These are phyloP conservation scores for Chaetomiaceae sp. DNA, from an alignment of 2,329 filamentous ascomycete genomes.

Conservation along the genomic window DNA sequence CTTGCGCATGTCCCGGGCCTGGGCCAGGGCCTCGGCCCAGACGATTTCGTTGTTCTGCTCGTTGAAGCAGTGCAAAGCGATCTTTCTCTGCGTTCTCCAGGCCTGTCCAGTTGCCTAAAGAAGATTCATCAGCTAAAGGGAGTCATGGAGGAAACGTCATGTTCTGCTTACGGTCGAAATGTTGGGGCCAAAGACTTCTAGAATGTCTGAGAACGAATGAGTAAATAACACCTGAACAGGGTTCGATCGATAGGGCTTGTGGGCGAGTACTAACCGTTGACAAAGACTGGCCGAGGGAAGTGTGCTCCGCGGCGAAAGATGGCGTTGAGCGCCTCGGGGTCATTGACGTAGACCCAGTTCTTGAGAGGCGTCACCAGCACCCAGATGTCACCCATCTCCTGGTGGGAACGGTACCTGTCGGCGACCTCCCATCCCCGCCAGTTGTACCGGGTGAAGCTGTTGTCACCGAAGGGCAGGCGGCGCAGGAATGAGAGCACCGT, in stretches of 20 bases:
- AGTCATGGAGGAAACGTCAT: background rate
- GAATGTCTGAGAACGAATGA: no score
- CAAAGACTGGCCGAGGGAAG: slow-evolving; percentile 14
- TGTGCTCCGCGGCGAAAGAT: slow-evolving; percentile 16
- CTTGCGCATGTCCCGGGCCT: slow-evolving; percentile 27
- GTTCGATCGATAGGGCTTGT: no score
- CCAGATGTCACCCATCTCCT: slow-evolving; percentile 20
- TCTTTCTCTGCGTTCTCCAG: slow-evolving; percentile 27
- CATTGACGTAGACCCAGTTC: slow-evolving; percentile 21
- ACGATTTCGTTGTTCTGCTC: slow-evolving; percentile 30
- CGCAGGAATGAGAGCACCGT: slow-evolving; percentile 24
- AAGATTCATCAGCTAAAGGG: background rate
- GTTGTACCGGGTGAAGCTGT: slow-evolving; percentile 32
- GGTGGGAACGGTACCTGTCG: slow-evolving; percentile 25
- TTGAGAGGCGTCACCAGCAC: slow-evolving; percentile 15
- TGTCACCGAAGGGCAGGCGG: slow-evolving; percentile 24
- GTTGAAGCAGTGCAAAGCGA: slow-evolving; percentile 24
- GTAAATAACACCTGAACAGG: no score
- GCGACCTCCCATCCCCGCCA: slow-evolving; percentile 29
- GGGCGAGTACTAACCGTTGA: no score
- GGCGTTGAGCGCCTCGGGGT: slow-evolving; percentile 15
- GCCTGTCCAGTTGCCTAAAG: background rate
- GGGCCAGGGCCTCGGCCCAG: slow-evolving; percentile 27
- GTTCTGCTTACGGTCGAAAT: slow-evolving; percentile 18
- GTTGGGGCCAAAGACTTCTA: no score